A percentile compares a stretch with the other conserved stretches of the same genome.
Conservation (phyloP, 106 monocot species). For the Iris macrosiphon region DNA sequence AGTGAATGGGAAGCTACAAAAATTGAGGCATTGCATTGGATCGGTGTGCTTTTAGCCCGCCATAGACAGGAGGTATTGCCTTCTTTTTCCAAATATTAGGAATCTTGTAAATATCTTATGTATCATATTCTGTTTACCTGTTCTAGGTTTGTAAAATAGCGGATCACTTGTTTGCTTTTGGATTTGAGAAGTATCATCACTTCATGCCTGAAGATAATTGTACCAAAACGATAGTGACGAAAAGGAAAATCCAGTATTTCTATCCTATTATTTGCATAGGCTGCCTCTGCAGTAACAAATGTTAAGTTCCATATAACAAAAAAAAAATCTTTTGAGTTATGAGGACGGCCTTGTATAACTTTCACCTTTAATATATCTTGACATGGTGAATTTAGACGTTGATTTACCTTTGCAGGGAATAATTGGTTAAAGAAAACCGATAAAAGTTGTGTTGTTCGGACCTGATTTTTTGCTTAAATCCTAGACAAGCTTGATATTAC, state of each 20-base stretch:
- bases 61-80: constrained; percentile 41
- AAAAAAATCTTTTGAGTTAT: neutral
- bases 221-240: too few relatives aligned
- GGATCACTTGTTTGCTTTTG: neutral
- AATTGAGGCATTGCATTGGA: constrained; percentile 63
- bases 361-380: neutral
- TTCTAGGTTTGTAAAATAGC: neutral
- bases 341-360: neutral
- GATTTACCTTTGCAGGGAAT: neutral
- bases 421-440: neutral
- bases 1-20: constrained; percentile 57
- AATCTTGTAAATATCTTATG: neutral
- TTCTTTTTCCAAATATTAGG: neutral
- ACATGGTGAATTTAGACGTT: neutral
- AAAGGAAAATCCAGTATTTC: too few relatives aligned
- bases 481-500: neutral
- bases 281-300: neutral
- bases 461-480: neutral
- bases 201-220: too few relatives aligned
- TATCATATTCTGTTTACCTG: neutral
- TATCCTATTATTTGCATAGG: neutral
- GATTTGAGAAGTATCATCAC: too few relatives aligned
- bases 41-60: constrained; percentile 38
- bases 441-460: neutral
- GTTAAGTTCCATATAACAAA: neutral